Conservation (phyloP, 2,329 filamentous ascomycete genomes). For the Xylariaceae sp. region DNA sequence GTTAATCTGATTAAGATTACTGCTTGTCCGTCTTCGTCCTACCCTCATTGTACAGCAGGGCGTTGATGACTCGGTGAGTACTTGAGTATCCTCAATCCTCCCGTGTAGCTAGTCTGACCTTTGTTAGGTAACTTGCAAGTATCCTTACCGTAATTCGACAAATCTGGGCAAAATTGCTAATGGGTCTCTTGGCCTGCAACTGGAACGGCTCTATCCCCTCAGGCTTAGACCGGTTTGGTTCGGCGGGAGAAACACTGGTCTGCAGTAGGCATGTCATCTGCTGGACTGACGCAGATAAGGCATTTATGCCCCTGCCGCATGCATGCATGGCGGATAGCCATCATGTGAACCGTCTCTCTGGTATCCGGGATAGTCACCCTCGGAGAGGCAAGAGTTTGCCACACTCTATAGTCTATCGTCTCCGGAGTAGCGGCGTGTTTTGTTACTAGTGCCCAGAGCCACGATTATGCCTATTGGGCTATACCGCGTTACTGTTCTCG, state of each 20-base stretch:
- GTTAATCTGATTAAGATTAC: conserved; percentile 15
- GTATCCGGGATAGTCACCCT: neutral
- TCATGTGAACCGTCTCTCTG: conserved; percentile 9
- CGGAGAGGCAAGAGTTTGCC: conserved; percentile 12
- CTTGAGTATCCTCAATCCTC: conserved; percentile 16
- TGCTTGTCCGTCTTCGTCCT: conserved; percentile 19
- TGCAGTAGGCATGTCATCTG: conserved; percentile 9
- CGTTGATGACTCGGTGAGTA: conserved; percentile 24
- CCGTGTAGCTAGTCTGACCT: conserved; percentile 4
- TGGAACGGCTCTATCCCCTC: conserved; percentile 4
- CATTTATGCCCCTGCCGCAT: conserved; percentile 16
- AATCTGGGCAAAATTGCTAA: neutral
- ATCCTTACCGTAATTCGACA: conserved; percentile 10
- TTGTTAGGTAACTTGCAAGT: conserved; percentile 8
- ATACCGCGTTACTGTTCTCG: neutral
- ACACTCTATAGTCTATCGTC: conserved; percentile 8
- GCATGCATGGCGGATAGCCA: conserved; percentile 12
- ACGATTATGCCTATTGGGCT: neutral
- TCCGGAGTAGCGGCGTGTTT: neutral
- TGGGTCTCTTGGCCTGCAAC: conserved; percentile 11
- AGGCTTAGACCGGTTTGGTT: conserved; percentile 1
- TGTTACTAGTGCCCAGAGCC: conserved; percentile 7
- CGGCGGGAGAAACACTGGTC: conserved; percentile 3
- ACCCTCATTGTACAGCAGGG: conserved; percentile 12
- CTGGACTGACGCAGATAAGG: conserved; percentile 16